Evolutionary conservation across 805 yeast genomes (phyloP), one percentile per base, ranked within the genome.

Genomic region (Sugiyamaella chiloensis): DNA sequence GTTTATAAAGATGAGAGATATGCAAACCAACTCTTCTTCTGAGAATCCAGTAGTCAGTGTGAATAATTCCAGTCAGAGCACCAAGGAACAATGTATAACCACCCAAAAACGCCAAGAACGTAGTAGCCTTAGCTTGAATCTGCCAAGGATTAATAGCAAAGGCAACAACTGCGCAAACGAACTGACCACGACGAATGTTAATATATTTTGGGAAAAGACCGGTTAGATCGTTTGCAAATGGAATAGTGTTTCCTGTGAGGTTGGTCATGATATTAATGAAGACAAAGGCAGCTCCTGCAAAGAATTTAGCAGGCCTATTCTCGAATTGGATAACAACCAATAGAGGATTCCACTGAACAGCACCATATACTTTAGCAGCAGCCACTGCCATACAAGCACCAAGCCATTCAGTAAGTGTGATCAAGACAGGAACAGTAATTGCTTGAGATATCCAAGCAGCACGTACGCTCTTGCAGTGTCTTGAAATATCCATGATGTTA

Each of bases 291-390:
- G 80, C 80, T 49, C 78, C 77, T 2, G 81, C 71, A 40, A 80
- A 71, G n/a, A 82, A 77, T 59, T 80, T 80, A 29, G 85, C 84
- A 5, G 81, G 50, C 75, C 81, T 65, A 26, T 67, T 66, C 47
- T 69, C 42, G 52, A 24, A 46, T 50, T 54, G 31, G 20, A 40
- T 24, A 11, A 40, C 27, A 29, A 40, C 42, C 16, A 26, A 26
- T 12, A 40, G 66, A 2, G 79, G 80, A 52, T 69, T 67, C 80
- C 80, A 76, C 44, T 70, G 58, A 45, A 63, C 59, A 37, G 62
- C 66, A 12, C 73, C 74, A 46, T 64, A 61, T 31, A 72, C 74
- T 50, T 67, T 69, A 9, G 66, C 54, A 3, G 77, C 72, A 24
- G 74, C 70, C 3, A 78, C 72, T 16, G 72, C 66, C 37, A 74